A percentile compares a stretch with the other conserved stretches of the same genome.
Conservation (phyloP, 2,329 filamentous ascomycete species). For the Ceratocystis alfenasii region DNA sequence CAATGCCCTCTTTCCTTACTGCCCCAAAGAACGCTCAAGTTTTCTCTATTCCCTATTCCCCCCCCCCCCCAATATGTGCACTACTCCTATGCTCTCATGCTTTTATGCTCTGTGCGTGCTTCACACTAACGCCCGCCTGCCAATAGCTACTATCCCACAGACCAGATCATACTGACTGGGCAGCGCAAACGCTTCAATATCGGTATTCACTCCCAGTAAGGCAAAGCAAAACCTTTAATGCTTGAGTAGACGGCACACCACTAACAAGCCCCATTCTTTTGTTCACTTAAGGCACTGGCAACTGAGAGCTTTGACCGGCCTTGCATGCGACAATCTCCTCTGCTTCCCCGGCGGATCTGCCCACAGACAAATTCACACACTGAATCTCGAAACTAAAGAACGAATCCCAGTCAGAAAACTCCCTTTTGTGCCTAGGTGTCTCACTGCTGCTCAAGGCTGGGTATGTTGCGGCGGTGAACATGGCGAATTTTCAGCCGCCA, state of each 20-base stretch:
- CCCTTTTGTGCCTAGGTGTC: constrained; percentile 66
- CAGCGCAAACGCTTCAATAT: constrained; percentile 57
- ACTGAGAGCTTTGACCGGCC: constrained; percentile 79
- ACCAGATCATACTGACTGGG: constrained; percentile 48
- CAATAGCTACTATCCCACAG: constrained; percentile 51
- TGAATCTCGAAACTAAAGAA: constrained; percentile 56
- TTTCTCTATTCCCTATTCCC: too few species aligned
- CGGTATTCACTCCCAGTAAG: constrained; percentile 52
- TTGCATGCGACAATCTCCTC: constrained; percentile 60
- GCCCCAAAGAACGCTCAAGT: neutral
- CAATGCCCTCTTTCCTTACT: neutral
- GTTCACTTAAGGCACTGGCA: constrained; percentile 58
- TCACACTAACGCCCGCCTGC: constrained; percentile 13
- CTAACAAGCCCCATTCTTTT: constrained; percentile 2
- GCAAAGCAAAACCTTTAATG: constrained; percentile 25
- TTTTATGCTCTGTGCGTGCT: neutral
- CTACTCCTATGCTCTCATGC: neutral
- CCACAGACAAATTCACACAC: constrained; percentile 52
- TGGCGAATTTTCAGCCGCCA: constrained; percentile 76
- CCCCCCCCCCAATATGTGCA: too few species aligned
- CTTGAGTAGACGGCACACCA: constrained; percentile 22
- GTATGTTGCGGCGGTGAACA: constrained; percentile 80
- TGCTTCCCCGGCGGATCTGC: constrained; percentile 74
- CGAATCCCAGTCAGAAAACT: constrained; percentile 40
- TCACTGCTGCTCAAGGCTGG: constrained; percentile 78